Conservation (phyloP, 495 filamentous ascomycete genomes). For the Penicillium dipodomyicola region DNA sequence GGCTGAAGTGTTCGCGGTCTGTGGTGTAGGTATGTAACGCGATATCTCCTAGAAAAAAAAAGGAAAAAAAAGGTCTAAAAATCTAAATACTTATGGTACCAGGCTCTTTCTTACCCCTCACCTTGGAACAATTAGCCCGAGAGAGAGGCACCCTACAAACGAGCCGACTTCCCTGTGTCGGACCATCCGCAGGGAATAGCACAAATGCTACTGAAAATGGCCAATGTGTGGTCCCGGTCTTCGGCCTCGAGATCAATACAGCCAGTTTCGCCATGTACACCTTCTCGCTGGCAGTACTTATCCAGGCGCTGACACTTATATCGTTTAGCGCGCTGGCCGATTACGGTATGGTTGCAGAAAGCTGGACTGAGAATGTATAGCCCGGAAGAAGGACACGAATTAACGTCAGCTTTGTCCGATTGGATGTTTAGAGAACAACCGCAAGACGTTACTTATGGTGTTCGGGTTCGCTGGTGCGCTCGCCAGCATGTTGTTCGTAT, state of each 20-base stretch:
- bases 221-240: conserved; percentile 46
- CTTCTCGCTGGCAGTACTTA: conserved; percentile 49
- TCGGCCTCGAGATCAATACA: conserved; percentile 48
- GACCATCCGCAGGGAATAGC: conserved; percentile 19
- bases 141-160: conserved; percentile 74
- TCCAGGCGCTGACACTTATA: conserved; percentile 53
- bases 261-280: conserved; percentile 58
- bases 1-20: conserved; percentile 89
- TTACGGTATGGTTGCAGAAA: conserved; percentile 43
- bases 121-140: conserved; percentile 80
- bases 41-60: neutral
- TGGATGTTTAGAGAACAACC: conserved; percentile 35
- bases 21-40: conserved; percentile 55
- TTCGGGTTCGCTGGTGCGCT: conserved; percentile 79
- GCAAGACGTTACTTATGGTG: conserved; percentile 70
- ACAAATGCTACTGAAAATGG: conserved; percentile 20
- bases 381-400: neutral
- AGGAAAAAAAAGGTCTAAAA: neutral
- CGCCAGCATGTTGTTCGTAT: conserved; percentile 80
- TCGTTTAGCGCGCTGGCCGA: conserved; percentile 54
- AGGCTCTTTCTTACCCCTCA: conserved; percentile 88
- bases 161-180: conserved; percentile 39
- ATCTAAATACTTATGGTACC: conserved; percentile 12
- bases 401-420: conserved; percentile 4
- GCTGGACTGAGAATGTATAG: neutral